Evolutionary conservation across 345 rosid genomes (phyloP), one percentile per base, ranked within the genome.

Genomic region (Pistacia vera): DNA sequence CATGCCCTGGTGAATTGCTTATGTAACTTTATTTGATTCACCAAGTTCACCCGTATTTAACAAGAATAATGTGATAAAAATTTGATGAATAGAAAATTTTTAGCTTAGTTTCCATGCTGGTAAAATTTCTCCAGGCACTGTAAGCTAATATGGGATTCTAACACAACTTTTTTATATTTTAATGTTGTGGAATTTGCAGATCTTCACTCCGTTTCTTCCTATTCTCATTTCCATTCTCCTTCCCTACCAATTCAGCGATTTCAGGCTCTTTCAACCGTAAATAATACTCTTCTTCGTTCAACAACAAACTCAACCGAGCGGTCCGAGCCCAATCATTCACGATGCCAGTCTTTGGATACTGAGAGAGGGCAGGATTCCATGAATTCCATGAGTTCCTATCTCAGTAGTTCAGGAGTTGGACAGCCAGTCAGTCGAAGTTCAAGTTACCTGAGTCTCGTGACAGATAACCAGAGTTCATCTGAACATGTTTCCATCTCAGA

Each of bases 211-310:
- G 68, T 75, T 75, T 71, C 85, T 60, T 81, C 95, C 10, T 71
- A 73, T 73, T 70, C 88, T 49, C 77, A 82, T 68, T 83, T 80
- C 79, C 75, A 76, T 41, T 86, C 94, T 65, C 49, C 88, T 67
- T 83, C 94, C 79, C 80, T 89, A 36, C 86, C 85, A 11, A 68
- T 71, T 68, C 97, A 90, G 86, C 84, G 89, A 69, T 79, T 79
- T 75, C 90, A 91, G 70, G 94, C 97, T 60, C 93, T 91, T 76
- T 83, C 92, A 74, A 69, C 78, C 2, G 75, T 91, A 68, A 89
- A 92, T 82, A 86, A 80, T 12, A 74, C 81, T 59, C 68, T 80
- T 65, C 79, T 86, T 51, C 82, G 78, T 81, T 14, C 86, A 25
- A 83, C 75, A 78, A 61, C 83, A 63, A 82, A 75, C 78, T 88